Conservation (phyloP, 2,329 filamentous ascomycete genomes). For the Talaromyces sp. region DNA sequence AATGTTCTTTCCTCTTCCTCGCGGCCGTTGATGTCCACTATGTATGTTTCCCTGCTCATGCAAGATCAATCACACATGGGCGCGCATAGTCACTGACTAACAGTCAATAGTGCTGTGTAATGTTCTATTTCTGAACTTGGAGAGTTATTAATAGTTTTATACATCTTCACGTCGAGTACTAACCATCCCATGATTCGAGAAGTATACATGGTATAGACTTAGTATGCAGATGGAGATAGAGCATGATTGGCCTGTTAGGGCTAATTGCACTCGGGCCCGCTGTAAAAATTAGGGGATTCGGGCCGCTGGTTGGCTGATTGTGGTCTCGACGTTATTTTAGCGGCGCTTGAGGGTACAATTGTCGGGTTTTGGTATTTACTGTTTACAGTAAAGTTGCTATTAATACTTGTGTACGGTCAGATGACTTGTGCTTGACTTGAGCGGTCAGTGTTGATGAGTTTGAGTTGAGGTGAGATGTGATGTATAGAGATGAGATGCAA, state of each 20-base stretch:
- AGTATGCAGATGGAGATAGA: not conserved
- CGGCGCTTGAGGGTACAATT: not conserved
- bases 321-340: conserved; percentile 1
- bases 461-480: not conserved
- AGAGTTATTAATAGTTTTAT: not conserved
- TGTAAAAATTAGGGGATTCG: not conserved
- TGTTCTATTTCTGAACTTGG: not conserved
- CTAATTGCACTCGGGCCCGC: conserved; percentile 1
- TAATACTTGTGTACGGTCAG: not conserved
- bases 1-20: not conserved
- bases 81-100: conserved; percentile 1
- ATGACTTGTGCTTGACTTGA: not conserved
- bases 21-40: not conserved
- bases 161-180: not conserved
- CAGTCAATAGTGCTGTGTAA: not conserved
- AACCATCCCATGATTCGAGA: not conserved
- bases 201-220: no score
- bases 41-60: conserved; percentile 1
- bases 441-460: not conserved
- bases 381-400: not conserved
- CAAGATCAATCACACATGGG: conserved; percentile 6
- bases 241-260: conserved; percentile 7
- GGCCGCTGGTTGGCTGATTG: not conserved
- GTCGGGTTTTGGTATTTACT: not conserved
- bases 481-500: not conserved